Evolutionary conservation across 495 filamentous ascomycete genomes (phyloP), one percentile per base, ranked within the genome.

Genomic region (Cenococcum geophilum): DNA sequence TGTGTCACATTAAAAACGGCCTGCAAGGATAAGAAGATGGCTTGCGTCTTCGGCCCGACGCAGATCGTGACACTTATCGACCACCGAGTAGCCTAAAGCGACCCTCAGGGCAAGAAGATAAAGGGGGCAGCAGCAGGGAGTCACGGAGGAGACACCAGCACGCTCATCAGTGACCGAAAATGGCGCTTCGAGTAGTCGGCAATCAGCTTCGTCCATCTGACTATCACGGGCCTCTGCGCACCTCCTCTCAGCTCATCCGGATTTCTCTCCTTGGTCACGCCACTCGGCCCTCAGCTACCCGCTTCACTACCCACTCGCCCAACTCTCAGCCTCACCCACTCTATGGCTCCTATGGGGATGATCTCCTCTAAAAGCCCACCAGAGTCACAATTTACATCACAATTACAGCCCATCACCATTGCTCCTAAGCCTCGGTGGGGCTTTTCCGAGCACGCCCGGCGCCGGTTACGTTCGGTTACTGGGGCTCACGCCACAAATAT

Each of bases 11-110:
- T 53, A 53, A 53, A 53, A 53, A 53, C 49, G 49, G 49, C 21
- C 49, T 53, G 49, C 27, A 53, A 25, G 27, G 49, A 53, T 53
- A 53, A n/a, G 4, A 14, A 53, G 21, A 53, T 53, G 27, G 21
- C 49, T 53, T 23, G 27, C 49, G 49, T 53, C 21, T 27, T 20
- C 55, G 55, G 55, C 55, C 36, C 55, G 55, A 45, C 22, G 55
- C 32, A 57, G 55, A 57, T 57, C 55, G 34, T 57, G 36, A 57
- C 40, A 57, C 55, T 57, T 10, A 23, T 12, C 21, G 27, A 6
- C 27, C 2, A 6, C 27, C 12, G 2, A 10, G 40, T 4, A 45
- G 40, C 40, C 14, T 14, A 45, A 16, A 18, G 40, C 14, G 11
- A 45, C 40, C 3, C 14, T 45, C 40, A 4, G 4, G 40, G 40